Conservation (phyloP, 148 eudicot genomes). For the Chenopodium quinoa region DNA sequence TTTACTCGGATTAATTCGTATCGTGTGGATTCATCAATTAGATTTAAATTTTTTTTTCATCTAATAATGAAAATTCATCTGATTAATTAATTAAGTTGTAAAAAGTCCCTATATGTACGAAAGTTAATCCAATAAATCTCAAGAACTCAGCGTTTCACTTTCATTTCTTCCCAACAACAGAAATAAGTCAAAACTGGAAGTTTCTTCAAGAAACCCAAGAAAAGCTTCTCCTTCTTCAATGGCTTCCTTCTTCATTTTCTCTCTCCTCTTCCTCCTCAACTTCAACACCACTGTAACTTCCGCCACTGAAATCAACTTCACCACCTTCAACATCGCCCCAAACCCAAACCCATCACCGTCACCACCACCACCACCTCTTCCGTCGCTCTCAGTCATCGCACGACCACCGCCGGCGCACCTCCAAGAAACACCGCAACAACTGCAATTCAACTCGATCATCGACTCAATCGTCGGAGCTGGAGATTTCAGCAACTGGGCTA, state of each 20-base stretch:
- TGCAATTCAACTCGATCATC: conserved; percentile 35
- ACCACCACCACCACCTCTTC: neutral
- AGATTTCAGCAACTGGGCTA: conserved; percentile 49
- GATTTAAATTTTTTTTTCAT: too few species aligned
- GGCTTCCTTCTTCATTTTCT: conserved; percentile 23
- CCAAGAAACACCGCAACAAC: conserved; percentile 9
- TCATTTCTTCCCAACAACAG: too few species aligned
- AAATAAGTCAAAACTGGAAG: too few species aligned
- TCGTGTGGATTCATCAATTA: too few species aligned
- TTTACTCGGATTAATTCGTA: too few species aligned
- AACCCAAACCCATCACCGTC: neutral
- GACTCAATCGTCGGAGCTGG: conserved; percentile 45
- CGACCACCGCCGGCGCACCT: conserved; percentile 1
- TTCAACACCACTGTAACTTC: neutral
- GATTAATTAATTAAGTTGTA: too few species aligned
- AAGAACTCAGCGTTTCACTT: neutral
- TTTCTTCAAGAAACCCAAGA: neutral
- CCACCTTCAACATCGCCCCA: neutral
- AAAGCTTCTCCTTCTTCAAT: conserved; percentile 7
- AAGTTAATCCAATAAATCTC: too few species aligned
- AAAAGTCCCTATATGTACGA: too few species aligned
- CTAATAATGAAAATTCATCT: too few species aligned
- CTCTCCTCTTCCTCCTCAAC: neutral
- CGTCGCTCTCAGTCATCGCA: conserved; percentile 3
- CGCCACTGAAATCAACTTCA: too few species aligned